Percentiles rank a stretch among this genome's conserved stretches.
Conservation (phyloP, 495 filamentous ascomycete species). For the Annulohypoxylon stygium region DNA sequence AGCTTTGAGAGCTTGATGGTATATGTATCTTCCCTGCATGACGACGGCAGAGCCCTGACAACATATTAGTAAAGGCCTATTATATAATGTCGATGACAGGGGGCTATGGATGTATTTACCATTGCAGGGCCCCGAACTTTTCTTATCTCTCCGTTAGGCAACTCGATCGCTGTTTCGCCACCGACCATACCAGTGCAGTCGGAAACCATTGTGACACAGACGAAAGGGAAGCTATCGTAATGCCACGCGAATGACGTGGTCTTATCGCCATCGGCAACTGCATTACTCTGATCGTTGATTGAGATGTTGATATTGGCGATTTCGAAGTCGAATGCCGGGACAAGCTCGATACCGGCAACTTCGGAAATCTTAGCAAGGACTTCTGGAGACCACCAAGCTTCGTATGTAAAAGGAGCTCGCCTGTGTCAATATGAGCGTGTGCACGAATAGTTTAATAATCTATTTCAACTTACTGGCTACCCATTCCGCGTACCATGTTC, state of each 20-base stretch:
- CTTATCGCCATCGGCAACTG: conserved; percentile 67
- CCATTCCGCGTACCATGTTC: conserved; percentile 26
- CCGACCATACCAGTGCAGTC: conserved; percentile 74
- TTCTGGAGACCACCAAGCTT: conserved; percentile 74
- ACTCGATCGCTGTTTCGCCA: conserved; percentile 72
- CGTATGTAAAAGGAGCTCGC: conserved; percentile 65
- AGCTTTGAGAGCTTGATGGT: conserved; percentile 71
- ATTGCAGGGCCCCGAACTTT: conserved; percentile 72
- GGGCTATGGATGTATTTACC: neutral
- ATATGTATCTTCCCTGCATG: conserved; percentile 75
- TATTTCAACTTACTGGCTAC: neutral
- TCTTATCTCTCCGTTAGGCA: conserved; percentile 67
- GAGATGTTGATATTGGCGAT: conserved; percentile 75
- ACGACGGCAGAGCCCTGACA: conserved; percentile 71
- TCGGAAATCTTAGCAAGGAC: conserved; percentile 72
- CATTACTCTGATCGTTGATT: conserved; percentile 48
- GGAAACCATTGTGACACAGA: conserved; percentile 77
- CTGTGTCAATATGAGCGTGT: neutral
- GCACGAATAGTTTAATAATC: neutral
- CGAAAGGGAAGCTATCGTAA: conserved; percentile 76
- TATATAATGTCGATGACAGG: neutral
- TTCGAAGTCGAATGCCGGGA: conserved; percentile 75
- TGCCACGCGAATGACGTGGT: conserved; percentile 74
- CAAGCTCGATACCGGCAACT: conserved; percentile 74
- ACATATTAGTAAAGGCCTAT: conserved; percentile 4